Conservation (phyloP, 345 rosid species). For the Salix brachista region DNA sequence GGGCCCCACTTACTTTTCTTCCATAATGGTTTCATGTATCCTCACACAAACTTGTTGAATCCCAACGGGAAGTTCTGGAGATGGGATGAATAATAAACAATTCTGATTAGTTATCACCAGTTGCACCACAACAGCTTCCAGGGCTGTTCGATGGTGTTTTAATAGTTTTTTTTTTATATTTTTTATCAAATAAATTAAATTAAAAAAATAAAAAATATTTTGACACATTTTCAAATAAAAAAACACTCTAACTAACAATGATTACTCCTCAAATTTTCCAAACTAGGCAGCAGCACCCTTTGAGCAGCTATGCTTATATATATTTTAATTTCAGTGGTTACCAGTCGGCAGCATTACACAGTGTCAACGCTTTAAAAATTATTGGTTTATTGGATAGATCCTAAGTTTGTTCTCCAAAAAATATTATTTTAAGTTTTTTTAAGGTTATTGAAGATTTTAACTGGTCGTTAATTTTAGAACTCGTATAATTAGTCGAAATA, state of each 20-base stretch:
- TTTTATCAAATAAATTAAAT: no score
- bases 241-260: not conserved
- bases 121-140: not conserved
- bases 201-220: no score
- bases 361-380: not conserved
- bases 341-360: not conserved
- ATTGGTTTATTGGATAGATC: no score
- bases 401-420: no score
- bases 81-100: not conserved
- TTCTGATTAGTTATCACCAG: not conserved
- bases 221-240: no score
- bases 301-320: not conserved
- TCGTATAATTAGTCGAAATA: rapidly evolving
- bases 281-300: not conserved
- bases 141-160: no score
- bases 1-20: not conserved
- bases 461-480: rapidly evolving
- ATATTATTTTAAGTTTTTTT: no score
- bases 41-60: not conserved
- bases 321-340: not conserved
- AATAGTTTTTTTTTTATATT: no score
- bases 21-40: not conserved
- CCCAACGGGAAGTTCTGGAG: not conserved
- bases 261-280: not conserved
- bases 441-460: no score